These are phyloP conservation scores for Kodamaea kaohsiungensis DNA, from an alignment of 805 yeast species.

Conservation along the genomic window DNA sequence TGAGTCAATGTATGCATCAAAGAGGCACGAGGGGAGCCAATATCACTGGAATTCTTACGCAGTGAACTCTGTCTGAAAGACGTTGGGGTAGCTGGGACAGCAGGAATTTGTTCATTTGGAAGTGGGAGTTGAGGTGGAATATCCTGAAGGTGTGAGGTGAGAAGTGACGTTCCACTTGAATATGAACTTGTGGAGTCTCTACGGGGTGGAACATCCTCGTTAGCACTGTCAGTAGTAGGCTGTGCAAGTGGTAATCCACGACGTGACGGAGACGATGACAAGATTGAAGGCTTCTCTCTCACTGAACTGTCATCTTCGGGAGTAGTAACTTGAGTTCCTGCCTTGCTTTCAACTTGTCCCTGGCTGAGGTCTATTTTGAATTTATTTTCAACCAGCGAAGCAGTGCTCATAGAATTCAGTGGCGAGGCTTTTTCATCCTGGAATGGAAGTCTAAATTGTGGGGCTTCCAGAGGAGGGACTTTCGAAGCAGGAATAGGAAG, in stretches of 20 bases:
- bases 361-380: neutral
- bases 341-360: conserved; percentile 3
- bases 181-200: conserved; percentile 25
- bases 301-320: conserved; percentile 4
- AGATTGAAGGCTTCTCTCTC: neutral
- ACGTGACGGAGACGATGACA: neutral
- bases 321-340: conserved; percentile 1
- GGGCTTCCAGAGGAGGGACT: conserved; percentile 41
- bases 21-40: conserved; percentile 41
- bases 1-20: conserved; percentile 41
- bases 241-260: neutral
- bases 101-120: conserved; percentile 55
- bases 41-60: conserved; percentile 37
- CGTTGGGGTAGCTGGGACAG: conserved; percentile 37
- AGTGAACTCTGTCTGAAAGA: conserved; percentile 35
- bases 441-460: conserved; percentile 69
- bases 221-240: neutral
- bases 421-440: conserved; percentile 43
- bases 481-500: conserved; percentile 24
- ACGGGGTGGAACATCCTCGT: conserved; percentile 3
- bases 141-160: conserved; percentile 34
- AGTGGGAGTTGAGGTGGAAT: conserved; percentile 60
- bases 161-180: conserved; percentile 25
- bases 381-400: neutral
- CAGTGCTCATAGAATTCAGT: conserved; percentile 3